A percentile compares a stretch with the other conserved stretches of the same genome.
These are phyloP conservation scores for Pecoramyces ruminantium DNA, from an alignment of 192 early-diverging fungal genomes.

Conservation along the genomic window DNA sequence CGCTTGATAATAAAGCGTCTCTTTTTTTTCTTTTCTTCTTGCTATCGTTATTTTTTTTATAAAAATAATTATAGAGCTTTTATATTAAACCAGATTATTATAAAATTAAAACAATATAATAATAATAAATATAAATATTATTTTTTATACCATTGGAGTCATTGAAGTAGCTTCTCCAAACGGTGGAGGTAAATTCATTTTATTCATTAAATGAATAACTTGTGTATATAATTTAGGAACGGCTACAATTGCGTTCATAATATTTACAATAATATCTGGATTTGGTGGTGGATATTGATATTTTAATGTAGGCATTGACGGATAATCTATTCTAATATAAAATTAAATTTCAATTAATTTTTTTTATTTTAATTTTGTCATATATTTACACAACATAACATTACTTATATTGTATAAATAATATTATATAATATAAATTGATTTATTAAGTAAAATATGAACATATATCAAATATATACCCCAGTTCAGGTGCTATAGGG, in stretches of 20 bases:
- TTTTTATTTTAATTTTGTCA: background rate
- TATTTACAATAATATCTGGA: constrained; percentile 27
- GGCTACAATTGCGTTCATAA: constrained; percentile 25
- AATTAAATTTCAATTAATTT: background rate
- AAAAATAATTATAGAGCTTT: background rate
- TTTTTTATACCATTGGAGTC: background rate
- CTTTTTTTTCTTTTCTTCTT: background rate
- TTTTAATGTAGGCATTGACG: background rate
- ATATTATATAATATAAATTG: no score
- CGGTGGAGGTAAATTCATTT: constrained; percentile 39
- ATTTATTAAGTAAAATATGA: background rate
- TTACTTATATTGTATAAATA: no score
- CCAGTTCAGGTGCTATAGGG: background rate
- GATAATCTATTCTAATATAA: background rate
- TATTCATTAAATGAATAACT: constrained; percentile 43
- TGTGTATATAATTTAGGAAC: constrained; percentile 37
- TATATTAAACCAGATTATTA: background rate
- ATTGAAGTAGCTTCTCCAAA: constrained; percentile 13
- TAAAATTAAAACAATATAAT: no score
- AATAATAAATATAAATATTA: no score
- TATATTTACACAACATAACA: no score
- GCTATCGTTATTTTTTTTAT: background rate
- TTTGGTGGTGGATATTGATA: constrained; percentile 31
- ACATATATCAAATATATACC: background rate
- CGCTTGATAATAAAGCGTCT: background rate